Base-by-base conservation (phyloP, 2,329 filamentous ascomycete species). In the Neofusicoccum laricinum region DNA sequence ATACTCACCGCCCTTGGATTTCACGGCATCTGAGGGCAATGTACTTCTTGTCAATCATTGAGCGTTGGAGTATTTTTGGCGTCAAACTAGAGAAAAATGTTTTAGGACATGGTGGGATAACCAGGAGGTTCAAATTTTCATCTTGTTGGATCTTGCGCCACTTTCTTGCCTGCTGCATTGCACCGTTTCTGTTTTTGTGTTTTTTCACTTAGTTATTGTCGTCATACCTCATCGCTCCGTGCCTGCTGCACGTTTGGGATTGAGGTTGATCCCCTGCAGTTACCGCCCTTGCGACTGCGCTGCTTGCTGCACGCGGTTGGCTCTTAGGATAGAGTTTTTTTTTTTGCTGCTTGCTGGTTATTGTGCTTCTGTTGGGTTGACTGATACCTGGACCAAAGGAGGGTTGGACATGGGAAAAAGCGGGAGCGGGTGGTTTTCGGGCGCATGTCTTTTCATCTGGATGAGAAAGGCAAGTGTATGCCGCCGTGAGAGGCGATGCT, bases 21-120 rank as follows among this genome's bases (percentile, higher is more conserved):
- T 19, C 17, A 36, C 25, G 43, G n/a, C 25, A 38, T 36, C 43
- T 15, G 15, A 15, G 58, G 58, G 43, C 30, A 17, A 41, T 50
- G 58, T 61, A 38, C 34, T 61, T 61, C 46, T 59, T 61, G 43
- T 49, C 45, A 36, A 59, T 46, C 40, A 34, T 59, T 40, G 32
- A 61, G 58, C 58, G 58, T 61, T 61, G 58, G 58, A 61, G 58
- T 17, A 50, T 61, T 61, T 30, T 50, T 14, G 58, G 58, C 58
- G 58, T 61, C 55, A 46, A 15, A 21, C 30, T 59, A 59, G 55
- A 59, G 41, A 45, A 58, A 59, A 59, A 59, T 8, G 19, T 15
- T 46, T 46, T 30, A 36, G 55, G 41, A 59, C 41, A 36, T n/a
- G 40, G 38, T 59, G 15, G 41, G 41, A 46, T 46, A 19, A 34